Evolutionary conservation across 495 filamentous ascomycete genomes (phyloP), one percentile per base, ranked within the genome.

Genomic region (Amphirosellinia nigrospora): DNA sequence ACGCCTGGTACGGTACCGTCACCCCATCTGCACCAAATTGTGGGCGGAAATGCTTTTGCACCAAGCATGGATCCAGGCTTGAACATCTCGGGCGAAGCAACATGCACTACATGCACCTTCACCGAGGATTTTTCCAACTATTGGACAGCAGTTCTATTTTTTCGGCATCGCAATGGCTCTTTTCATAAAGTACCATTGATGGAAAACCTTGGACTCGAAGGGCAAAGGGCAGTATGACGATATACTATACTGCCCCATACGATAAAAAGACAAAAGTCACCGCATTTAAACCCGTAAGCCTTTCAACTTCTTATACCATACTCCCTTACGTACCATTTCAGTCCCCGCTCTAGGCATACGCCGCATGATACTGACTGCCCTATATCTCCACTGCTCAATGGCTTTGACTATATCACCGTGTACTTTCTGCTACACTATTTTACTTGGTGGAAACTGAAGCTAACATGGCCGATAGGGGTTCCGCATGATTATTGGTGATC

Each of bases 131-230:
- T 48, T n/a, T 23, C 45, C n/a, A 48, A 23, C 7, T 48, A 21
- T 23, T 21, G 8, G 45, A 48, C 45, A 8, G 45, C 45, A 23
- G 45, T 48, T 48, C n/a, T 48, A 8, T 48, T 48, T n/a, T 48
- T 48, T 10, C 45, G 3, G 2, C 45, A 23, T n/a, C 45, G 45
- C 2, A 48, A 48, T n/a, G 45, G 45, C 19, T 21, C 45, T n/a
- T 46, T 21, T 21, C 45, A 46, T 46, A 9, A n/a, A 8, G 45
- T 21, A 21, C 45, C 45, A n/a, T 46, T 46, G 19, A 46, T 48
- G 45, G 45, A 48, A 21, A 48, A 48, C n/a, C n/a, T 48, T 48
- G 45, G 45, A n/a, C 45, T 48, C 45, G 45, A 48, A 48, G n/a
- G 45, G 45, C 45, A 48, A 48, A 48, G 45, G 45, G 45, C n/a